Evolutionary conservation across 2,329 filamentous ascomycete species (phyloP).

Genomic region (Sordariomycetes sp.): DNA sequence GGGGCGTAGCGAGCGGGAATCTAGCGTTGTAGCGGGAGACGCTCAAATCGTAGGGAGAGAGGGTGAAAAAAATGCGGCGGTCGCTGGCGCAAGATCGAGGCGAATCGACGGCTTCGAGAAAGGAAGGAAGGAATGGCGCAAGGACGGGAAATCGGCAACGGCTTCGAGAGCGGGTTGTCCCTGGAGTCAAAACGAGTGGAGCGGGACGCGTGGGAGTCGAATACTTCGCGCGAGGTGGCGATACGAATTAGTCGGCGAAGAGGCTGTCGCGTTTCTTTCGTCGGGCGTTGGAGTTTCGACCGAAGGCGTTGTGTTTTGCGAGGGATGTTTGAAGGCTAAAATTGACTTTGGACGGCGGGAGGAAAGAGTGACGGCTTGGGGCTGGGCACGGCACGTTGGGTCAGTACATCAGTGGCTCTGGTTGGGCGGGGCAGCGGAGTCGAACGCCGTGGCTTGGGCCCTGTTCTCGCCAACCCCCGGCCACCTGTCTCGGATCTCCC

Average conservation of each 20-base stretch:
- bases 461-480: not conserved
- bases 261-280: not conserved
- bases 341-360: conserved; percentile 3
- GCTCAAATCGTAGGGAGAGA: not conserved
- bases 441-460: not conserved
- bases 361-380: not conserved
- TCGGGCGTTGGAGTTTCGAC: not conserved
- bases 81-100: not conserved
- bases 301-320: not conserved
- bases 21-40: not conserved
- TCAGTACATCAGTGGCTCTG: not conserved
- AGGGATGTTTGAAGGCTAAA: not conserved
- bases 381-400: not conserved
- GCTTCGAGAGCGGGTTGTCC: not conserved
- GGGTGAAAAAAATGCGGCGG: not conserved
- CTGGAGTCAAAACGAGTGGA: not conserved
- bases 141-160: not conserved
- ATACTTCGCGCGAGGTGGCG: not conserved
- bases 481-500: conserved; percentile 3
- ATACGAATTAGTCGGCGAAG: not conserved
- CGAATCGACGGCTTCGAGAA: not conserved
- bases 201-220: not conserved
- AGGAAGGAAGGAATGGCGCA: not conserved
- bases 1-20: not conserved
- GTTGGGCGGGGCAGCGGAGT: not conserved